Conservation (phyloP, 805 yeast species). For the Ogataea parapolymorpha region DNA sequence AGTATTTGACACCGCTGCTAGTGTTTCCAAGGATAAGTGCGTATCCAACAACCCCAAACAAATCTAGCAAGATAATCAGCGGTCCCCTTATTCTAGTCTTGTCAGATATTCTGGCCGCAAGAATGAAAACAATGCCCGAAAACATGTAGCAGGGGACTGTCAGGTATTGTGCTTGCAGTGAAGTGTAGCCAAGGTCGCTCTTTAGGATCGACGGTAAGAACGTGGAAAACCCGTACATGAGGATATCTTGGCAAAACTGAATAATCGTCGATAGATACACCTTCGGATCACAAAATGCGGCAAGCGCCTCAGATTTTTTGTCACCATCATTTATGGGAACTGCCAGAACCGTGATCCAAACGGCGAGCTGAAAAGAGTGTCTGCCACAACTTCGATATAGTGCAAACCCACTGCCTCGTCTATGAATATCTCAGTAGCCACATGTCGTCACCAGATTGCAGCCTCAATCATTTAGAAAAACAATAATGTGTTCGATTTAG, state of each 20-base stretch:
- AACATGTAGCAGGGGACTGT: constrained; percentile 39
- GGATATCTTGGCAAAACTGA: constrained; percentile 43
- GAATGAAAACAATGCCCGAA: constrained; percentile 30
- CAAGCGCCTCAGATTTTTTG: constrained; percentile 15
- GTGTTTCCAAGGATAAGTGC: constrained; percentile 30
- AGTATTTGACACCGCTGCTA: constrained; percentile 20
- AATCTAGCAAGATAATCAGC: constrained; percentile 26
- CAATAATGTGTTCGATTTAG: too few relatives aligned
- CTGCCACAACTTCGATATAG: too few relatives aligned
- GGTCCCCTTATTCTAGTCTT: constrained; percentile 31
- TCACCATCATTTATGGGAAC: constrained; percentile 3
- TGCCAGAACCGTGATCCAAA: too few relatives aligned
- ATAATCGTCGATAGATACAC: constrained; percentile 35
- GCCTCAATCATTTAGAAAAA: too few relatives aligned
- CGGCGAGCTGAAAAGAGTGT: too few relatives aligned
- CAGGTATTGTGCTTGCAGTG: constrained; percentile 37
- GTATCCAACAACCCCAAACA: constrained; percentile 31
- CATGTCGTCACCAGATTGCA: too few relatives aligned
- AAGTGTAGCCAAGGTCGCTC: constrained; percentile 31
- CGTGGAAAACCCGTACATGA: constrained; percentile 41
- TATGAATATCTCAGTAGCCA: too few relatives aligned
- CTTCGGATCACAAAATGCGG: constrained; percentile 38
- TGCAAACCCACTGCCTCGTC: too few relatives aligned
- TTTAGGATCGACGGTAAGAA: constrained; percentile 39
- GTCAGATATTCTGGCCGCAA: constrained; percentile 29